phyloP scores from a whole-genome alignment of 2,329 filamentous ascomycete species.

The Aspergillus fumigatiaffinis region DNA sequence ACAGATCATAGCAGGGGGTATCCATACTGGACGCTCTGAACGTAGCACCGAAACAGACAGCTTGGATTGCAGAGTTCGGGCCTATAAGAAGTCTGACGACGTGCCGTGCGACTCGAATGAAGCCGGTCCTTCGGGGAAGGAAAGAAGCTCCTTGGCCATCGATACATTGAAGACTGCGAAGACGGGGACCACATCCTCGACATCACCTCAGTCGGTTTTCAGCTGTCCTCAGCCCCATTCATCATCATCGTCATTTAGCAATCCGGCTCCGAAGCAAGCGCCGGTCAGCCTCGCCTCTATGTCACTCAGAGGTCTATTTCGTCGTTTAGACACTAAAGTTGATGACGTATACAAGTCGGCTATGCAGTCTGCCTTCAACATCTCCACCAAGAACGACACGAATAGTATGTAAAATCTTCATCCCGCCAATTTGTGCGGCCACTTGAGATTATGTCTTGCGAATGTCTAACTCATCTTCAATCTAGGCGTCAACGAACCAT shows the following conservation, averaged over 20 bases:
- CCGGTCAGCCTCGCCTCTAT: background rate
- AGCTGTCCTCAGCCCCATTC: background rate
- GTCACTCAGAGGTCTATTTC: background rate
- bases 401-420: background rate
- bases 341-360: background rate
- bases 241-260: constrained; percentile 34
- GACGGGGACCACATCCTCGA: background rate
- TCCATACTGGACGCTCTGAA: background rate
- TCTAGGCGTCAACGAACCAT: background rate
- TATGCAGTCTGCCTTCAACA: background rate
- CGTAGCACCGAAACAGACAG: background rate
- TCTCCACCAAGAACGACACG: background rate
- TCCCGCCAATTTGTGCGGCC: background rate
- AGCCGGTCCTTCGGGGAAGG: background rate
- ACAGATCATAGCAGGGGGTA: background rate
- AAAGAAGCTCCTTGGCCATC: background rate
- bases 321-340: background rate
- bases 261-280: background rate
- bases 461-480: background rate
- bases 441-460: background rate
- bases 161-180: background rate
- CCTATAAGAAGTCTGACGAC: background rate
- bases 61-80: background rate
- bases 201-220: background rate
- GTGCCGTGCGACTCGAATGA: background rate